Base-by-base conservation (phyloP, 2,329 filamentous ascomycete species). In the Sordariomycetes sp. region DNA sequence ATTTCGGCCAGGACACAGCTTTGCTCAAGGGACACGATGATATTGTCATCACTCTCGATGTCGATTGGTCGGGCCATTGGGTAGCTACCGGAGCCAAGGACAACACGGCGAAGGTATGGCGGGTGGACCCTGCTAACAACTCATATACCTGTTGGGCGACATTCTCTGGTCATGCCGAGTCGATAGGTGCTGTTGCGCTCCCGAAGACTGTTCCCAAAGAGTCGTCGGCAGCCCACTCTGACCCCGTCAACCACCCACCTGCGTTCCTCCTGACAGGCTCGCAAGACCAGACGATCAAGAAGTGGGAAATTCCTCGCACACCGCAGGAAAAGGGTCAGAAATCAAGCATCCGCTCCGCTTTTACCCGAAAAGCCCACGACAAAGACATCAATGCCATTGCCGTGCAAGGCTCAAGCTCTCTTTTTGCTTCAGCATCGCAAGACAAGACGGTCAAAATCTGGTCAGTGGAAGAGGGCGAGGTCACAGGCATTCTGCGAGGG, bases 301-400 rank as follows among this genome's bases (percentile, higher is more conserved):
- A 83, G 45, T 95, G 92, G 86, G 85, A 94, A 40, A 78, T 90
- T 16, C 74, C 78, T 2, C 72, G 73, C 25, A 54, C 72, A 33
- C 53, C 63, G 21, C 62, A 66, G 33, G 55, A 61, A 37, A 45
- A 49, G 28, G 49, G 47, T 14, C 57, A 62, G 30, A 73, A 71
- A 39, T 70, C 72, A 37, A 68, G 72, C 8, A 63, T 77, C 8
- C 66, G 78, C 46, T 86, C 86, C 26, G 61, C 79, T 5, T 98
- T 85, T 56, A 96, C 92, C 1, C 76, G 92, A 37, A 94, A 95
- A 58, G 92, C 92, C 1, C 92, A 98, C 58, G 92, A 98, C 52
- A 98, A 98, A 55, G 92, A 98, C 46, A 98, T 98, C 59, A 98
- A 98, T 48, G 87, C 92, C 3, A 74, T 98, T 33, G 86, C 93